These are phyloP conservation scores for Nakaseomyces nivariensis DNA, from an alignment of 1,139 yeast genomes.

Conservation along the genomic window DNA sequence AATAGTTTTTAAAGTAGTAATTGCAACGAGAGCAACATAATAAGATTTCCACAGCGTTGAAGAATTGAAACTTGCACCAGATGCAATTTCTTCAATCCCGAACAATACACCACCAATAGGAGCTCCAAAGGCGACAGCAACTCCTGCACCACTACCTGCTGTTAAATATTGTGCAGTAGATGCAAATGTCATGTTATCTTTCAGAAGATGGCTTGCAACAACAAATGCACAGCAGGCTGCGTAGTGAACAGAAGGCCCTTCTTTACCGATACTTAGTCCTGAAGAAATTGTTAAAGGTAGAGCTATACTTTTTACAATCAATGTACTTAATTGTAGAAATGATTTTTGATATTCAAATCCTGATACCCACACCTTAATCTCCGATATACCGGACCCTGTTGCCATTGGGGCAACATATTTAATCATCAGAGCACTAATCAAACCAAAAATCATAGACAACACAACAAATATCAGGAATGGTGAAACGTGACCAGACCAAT, in stretches of 20 bases:
- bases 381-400: slow-evolving; percentile 95
- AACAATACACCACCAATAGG: slow-evolving; percentile 93
- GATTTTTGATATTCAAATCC: slow-evolving; percentile 72
- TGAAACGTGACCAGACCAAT: slow-evolving; percentile 41
- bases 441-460: slow-evolving; percentile 54
- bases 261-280: slow-evolving; percentile 86
- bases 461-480: slow-evolving; percentile 52
- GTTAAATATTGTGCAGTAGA: slow-evolving; percentile 44
- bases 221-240: slow-evolving; percentile 57
- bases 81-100: slow-evolving; percentile 51
- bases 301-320: slow-evolving; percentile 66
- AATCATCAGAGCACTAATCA: slow-evolving; percentile 59
- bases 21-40: slow-evolving; percentile 84
- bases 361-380: slow-evolving; percentile 87
- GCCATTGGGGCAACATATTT: slow-evolving; percentile 74
- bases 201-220: slow-evolving; percentile 32
- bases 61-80: slow-evolving; percentile 45
- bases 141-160: slow-evolving; percentile 90
- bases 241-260: slow-evolving; percentile 87
- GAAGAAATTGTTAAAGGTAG: slow-evolving; percentile 81
- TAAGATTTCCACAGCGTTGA: slow-evolving; percentile 86
- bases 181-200: slow-evolving; percentile 37
- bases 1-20: slow-evolving; percentile 59
- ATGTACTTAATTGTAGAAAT: slow-evolving; percentile 65
- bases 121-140: slow-evolving; percentile 86